A percentile compares a stretch with the other conserved stretches of the same genome.
phyloP scores from a whole-genome alignment of 345 rosid species.

The Tarenaya hassleriana region DNA sequence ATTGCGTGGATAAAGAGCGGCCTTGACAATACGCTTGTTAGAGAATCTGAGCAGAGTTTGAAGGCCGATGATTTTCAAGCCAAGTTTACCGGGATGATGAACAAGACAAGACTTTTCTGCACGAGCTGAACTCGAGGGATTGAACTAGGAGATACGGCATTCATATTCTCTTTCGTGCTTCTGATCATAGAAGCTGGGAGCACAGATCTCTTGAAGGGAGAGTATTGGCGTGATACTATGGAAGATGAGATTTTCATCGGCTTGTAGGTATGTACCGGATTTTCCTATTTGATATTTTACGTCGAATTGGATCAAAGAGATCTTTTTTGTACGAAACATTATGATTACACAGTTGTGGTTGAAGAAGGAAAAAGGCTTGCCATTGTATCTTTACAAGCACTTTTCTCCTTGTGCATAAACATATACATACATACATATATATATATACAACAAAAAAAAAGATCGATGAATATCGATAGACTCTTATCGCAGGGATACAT shows the following conservation, averaged over 20 bases:
- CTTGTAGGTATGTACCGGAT: slow-evolving; percentile 2
- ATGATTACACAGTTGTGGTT: not conserved
- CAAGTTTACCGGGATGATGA: slow-evolving; percentile 42
- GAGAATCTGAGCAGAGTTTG: slow-evolving; percentile 35
- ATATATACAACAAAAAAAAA: not conserved
- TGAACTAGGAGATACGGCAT: slow-evolving; percentile 26
- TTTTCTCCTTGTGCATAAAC: slow-evolving; percentile 20
- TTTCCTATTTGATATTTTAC: slow-evolving; percentile 5
- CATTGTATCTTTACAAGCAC: slow-evolving; percentile 26
- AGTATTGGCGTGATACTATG: too few species aligned
- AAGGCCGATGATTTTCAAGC: slow-evolving; percentile 29
- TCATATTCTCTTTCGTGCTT: not conserved
- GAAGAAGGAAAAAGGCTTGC: slow-evolving; percentile 33
- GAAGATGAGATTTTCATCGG: slow-evolving; percentile 11
- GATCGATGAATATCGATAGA: slow-evolving; percentile 29
- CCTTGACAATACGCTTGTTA: slow-evolving; percentile 42
- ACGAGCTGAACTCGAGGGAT: slow-evolving; percentile 46
- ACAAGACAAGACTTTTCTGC: slow-evolving; percentile 35
- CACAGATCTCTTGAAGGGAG: too few species aligned
- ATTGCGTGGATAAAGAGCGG: slow-evolving; percentile 84
- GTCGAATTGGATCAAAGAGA: slow-evolving; percentile 9
- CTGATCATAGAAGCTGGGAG: too few species aligned
- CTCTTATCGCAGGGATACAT: slow-evolving; percentile 23
- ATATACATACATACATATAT: slow-evolving; percentile 14
- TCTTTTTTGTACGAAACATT: too few species aligned